Percentiles rank a stretch among this genome's conserved stretches.
Evolutionary conservation across 441 rosid species (phyloP).

Genomic region (Eutrema salsugineum): DNA sequence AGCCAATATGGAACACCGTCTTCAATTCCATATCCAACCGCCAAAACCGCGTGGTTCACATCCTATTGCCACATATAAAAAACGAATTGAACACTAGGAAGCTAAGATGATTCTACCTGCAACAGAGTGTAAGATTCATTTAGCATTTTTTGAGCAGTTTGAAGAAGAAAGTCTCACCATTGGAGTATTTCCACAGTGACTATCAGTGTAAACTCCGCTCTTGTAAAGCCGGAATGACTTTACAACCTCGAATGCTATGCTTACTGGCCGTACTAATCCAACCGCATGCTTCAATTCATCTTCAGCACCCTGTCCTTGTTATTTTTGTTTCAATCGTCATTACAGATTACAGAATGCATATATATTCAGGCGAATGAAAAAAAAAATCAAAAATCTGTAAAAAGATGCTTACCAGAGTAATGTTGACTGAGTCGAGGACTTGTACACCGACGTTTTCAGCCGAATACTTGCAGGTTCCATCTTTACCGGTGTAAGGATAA

Average conservation of each 20-base stretch:
- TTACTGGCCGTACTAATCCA: slow-evolving; percentile 77
- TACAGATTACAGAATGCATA: background rate
- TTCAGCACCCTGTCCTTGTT: slow-evolving; percentile 71
- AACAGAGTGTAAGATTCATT: background rate
- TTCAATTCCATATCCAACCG: slow-evolving; percentile 93
- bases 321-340: background rate
- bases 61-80: slow-evolving; percentile 45
- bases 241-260: slow-evolving; percentile 84
- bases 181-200: slow-evolving; percentile 64
- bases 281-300: slow-evolving; percentile 90
- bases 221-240: slow-evolving; percentile 62
- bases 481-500: slow-evolving; percentile 70
- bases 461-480: slow-evolving; percentile 72
- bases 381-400: background rate
- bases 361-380: background rate
- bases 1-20: slow-evolving; percentile 81
- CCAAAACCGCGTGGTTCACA: slow-evolving; percentile 93
- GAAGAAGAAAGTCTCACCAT: slow-evolving; percentile 48
- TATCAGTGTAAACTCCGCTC: slow-evolving; percentile 76
- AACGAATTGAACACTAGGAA: background rate
- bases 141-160: background rate
- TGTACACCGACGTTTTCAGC: slow-evolving; percentile 69
- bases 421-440: slow-evolving; percentile 68
- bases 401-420: slow-evolving; percentile 60
- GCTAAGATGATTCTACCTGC: background rate